A percentile compares a stretch with the other conserved stretches of the same genome.
Conservation (phyloP, 768 basidiomycete genomes). For the Boletus huronensis region DNA sequence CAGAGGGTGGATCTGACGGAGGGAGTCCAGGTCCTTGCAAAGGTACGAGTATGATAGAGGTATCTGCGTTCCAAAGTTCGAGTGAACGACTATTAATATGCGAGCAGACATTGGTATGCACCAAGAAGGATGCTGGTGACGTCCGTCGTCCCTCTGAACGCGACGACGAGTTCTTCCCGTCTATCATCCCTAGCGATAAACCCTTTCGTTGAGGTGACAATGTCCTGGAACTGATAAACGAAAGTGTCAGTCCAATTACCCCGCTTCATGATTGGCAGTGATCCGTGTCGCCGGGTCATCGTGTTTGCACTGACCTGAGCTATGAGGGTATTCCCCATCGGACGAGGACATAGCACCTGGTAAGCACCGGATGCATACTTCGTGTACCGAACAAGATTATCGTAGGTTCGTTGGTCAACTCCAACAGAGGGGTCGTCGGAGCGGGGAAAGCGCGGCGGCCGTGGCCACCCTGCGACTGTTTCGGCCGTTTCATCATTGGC, state of each 20-base stretch:
- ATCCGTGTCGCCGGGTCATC: neutral
- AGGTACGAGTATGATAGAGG: slow-evolving; percentile 16
- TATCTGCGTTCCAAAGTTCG: slow-evolving; percentile 12
- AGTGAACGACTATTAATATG: neutral
- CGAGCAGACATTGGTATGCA: neutral
- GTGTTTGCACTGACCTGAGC: slow-evolving; percentile 32
- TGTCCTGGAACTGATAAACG: slow-evolving; percentile 33
- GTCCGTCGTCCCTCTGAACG: slow-evolving; percentile 40
- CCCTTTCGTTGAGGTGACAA: slow-evolving; percentile 40
- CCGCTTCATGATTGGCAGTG: neutral
- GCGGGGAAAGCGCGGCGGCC: slow-evolving; percentile 29
- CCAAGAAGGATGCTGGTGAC: slow-evolving; percentile 16
- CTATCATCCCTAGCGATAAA: slow-evolving; percentile 44
- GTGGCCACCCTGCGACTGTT: slow-evolving; percentile 2
- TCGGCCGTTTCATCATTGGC: slow-evolving; percentile 3
- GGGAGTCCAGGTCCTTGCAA: slow-evolving; percentile 28
- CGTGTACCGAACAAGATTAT: slow-evolving; percentile 42
- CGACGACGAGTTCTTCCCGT: slow-evolving; percentile 39
- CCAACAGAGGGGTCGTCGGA: slow-evolving; percentile 23
- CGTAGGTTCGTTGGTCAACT: slow-evolving; percentile 36
- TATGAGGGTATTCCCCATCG: slow-evolving; percentile 46
- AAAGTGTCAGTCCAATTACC: neutral
- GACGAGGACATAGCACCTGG: slow-evolving; percentile 42
- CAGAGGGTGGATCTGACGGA: neutral
- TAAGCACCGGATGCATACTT: slow-evolving; percentile 53